Conservation (phyloP, 768 basidiomycete species). For the Porpolomopsis calyptriformis region DNA sequence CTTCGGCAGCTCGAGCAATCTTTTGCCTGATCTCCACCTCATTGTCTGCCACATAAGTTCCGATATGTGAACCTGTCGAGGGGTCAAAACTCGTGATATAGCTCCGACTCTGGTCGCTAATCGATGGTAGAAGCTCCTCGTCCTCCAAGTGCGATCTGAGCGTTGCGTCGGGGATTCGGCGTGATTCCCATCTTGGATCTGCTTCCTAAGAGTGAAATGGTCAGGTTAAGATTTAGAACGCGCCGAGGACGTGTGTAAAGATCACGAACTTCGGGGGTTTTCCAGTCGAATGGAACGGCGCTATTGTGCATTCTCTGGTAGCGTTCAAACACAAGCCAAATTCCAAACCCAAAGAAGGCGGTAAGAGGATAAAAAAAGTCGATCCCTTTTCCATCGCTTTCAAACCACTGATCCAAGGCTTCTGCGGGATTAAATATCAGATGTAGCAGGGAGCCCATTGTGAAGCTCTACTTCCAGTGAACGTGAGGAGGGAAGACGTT, state of each 20-base stretch:
- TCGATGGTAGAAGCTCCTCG: conserved; percentile 41
- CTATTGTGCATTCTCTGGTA: conserved; percentile 67
- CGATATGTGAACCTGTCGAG: conserved; percentile 73
- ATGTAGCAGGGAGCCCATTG: conserved; percentile 36
- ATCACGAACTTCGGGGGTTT: conserved; percentile 46
- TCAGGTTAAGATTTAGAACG: conserved; percentile 1
- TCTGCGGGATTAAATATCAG: conserved; percentile 45
- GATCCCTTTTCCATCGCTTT: conserved; percentile 39
- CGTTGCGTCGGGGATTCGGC: conserved; percentile 44
- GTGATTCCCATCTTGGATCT: conserved; percentile 46
- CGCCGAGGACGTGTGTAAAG: not conserved
- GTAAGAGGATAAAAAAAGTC: conserved; percentile 60
- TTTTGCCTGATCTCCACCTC: conserved; percentile 62
- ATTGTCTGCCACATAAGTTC: conserved; percentile 67
- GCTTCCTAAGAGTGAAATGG: conserved; percentile 33
- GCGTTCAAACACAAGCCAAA: conserved; percentile 67
- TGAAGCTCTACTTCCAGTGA: not conserved
- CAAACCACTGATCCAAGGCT: conserved; percentile 38
- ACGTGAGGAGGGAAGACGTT: not conserved
- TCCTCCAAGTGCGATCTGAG: conserved; percentile 57
- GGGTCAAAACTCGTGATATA: conserved; percentile 93
- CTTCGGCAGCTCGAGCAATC: conserved; percentile 50
- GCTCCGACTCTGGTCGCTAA: conserved; percentile 35
- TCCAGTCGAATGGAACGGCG: conserved; percentile 55
- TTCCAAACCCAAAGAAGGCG: conserved; percentile 65